A percentile compares a stretch with the other conserved stretches of the same genome.
Evolutionary conservation across 768 basidiomycete species (phyloP).

Genomic region (Russula earlei): DNA sequence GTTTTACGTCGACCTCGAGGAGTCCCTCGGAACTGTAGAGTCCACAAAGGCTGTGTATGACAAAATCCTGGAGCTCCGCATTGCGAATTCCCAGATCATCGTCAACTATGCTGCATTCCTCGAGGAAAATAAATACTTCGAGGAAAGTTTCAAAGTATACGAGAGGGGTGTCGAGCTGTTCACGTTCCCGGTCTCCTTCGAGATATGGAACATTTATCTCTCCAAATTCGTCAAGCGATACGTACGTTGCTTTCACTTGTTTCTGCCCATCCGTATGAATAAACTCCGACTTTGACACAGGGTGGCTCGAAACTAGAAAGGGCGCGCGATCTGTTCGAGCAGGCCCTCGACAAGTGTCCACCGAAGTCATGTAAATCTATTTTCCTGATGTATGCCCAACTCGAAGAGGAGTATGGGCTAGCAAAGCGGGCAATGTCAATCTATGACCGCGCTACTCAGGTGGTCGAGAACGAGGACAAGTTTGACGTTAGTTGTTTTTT

Average conservation of each 20-base stretch:
- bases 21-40: slow-evolving; percentile 91
- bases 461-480: slow-evolving; percentile 83
- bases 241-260: slow-evolving; percentile 38
- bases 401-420: slow-evolving; percentile 92
- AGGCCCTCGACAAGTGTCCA: slow-evolving; percentile 94
- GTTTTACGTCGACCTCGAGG: slow-evolving; percentile 95
- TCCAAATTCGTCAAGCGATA: slow-evolving; percentile 96
- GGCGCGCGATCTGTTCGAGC: slow-evolving; percentile 95
- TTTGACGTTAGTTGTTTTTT: slow-evolving; percentile 61
- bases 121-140: slow-evolving; percentile 96
- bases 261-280: not conserved
- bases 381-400: slow-evolving; percentile 91
- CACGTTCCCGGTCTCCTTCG: slow-evolving; percentile 96
- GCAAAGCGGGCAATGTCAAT: slow-evolving; percentile 95
- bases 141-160: slow-evolving; percentile 98
- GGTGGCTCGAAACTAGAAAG: slow-evolving; percentile 92
- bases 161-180: slow-evolving; percentile 96
- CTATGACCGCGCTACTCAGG: slow-evolving; percentile 84
- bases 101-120: slow-evolving; percentile 96
- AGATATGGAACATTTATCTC: slow-evolving; percentile 98
- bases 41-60: slow-evolving; percentile 90
- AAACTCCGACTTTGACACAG: slow-evolving; percentile 30
- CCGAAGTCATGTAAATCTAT: slow-evolving; percentile 89
- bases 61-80: slow-evolving; percentile 90
- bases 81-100: slow-evolving; percentile 96